phyloP scores from a whole-genome alignment of 306 rosid species.

The Hylodesmum podocarpum region DNA sequence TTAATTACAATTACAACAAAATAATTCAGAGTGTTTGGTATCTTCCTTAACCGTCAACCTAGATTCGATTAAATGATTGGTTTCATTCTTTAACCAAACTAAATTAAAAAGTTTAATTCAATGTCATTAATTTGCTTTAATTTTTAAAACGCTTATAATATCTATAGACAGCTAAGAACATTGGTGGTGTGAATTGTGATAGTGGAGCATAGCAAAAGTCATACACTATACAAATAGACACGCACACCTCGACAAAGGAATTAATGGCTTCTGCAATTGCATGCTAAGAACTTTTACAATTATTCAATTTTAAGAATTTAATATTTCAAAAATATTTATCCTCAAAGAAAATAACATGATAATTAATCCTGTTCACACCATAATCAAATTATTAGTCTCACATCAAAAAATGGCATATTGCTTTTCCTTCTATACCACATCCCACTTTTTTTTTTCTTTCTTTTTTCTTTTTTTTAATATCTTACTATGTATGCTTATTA shows the following conservation, averaged over 20 bases:
- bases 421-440: too few relatives aligned
- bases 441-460: too few relatives aligned
- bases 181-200: conserved; percentile 27
- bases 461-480: too few relatives aligned
- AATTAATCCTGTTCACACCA: neutral
- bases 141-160: conserved; percentile 11
- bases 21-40: neutral
- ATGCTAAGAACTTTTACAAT: neutral
- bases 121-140: neutral
- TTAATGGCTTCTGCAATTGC: conserved; percentile 3
- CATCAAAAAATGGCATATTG: too few relatives aligned
- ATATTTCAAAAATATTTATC: too few relatives aligned
- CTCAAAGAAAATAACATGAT: neutral
- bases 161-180: conserved; percentile 35
- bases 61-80: neutral
- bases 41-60: neutral
- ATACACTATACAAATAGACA: neutral
- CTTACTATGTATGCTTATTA: too few relatives aligned
- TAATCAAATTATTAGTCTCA: neutral
- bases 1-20: neutral
- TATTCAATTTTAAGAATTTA: neutral
- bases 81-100: neutral
- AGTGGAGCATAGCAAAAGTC: conserved; percentile 16
- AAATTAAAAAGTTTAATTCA: neutral
- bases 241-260: conserved; percentile 15